These are phyloP conservation scores for Lichtheimia hyalospora DNA, from an alignment of 371 early-diverging fungal genomes.

Conservation along the genomic window DNA sequence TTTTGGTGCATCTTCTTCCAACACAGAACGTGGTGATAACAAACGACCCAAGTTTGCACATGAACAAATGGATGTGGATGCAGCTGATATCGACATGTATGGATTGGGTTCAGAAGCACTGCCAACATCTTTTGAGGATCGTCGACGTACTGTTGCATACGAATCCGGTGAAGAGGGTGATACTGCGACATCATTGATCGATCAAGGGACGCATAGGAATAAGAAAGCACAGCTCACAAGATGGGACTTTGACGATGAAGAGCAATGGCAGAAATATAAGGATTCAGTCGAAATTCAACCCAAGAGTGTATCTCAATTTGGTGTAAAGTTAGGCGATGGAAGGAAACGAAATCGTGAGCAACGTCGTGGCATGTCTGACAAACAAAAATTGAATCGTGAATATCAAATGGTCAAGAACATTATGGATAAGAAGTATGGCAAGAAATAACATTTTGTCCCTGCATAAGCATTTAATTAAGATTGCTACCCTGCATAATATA, in stretches of 20 bases:
- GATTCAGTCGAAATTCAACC: constrained; percentile 69
- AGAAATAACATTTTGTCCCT: constrained; percentile 9
- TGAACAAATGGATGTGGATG: constrained; percentile 35
- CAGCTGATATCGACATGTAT: constrained; percentile 49
- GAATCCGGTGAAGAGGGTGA: constrained; percentile 60
- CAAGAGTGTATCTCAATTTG: constrained; percentile 77
- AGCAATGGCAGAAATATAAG: constrained; percentile 73
- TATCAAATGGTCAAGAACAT: constrained; percentile 66
- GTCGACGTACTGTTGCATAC: constrained; percentile 20
- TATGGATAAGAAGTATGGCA: constrained; percentile 67
- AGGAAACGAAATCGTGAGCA: constrained; percentile 55
- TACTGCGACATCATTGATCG: constrained; percentile 50
- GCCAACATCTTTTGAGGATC: constrained; percentile 50
- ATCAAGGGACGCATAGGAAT: constrained; percentile 69
- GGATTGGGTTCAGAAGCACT: constrained; percentile 42
- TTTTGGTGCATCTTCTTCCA: neutral
- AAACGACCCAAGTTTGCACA: constrained; percentile 14
- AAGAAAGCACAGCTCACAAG: constrained; percentile 70
- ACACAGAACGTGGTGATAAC: neutral
- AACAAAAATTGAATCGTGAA: constrained; percentile 67
- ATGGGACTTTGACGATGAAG: constrained; percentile 80
- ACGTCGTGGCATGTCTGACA: constrained; percentile 48
- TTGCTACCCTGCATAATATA: neutral
- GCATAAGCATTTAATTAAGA: neutral
- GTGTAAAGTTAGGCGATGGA: constrained; percentile 77